Evolutionary conservation across 2,329 filamentous ascomycete species (phyloP), one percentile per base, ranked within the genome.

Genomic region (Blastomyces emzantsi): DNA sequence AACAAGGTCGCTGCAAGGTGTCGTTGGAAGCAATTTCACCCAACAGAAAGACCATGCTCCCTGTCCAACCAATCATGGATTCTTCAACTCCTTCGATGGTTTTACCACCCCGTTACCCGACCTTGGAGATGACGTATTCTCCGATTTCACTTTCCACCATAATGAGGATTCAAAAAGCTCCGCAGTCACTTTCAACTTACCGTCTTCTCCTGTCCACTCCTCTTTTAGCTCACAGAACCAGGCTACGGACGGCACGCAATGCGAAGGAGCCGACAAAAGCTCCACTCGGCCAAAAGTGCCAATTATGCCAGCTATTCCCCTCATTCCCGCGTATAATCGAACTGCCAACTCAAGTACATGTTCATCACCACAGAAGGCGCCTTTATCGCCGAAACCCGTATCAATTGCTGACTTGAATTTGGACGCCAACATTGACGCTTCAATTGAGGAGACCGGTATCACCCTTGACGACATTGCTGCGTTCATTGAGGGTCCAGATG

Each of bases 381-480:
- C 73, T 25, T 70, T 76, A 28, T 78, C 80, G 25, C 76, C 76
- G 22, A 74, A 75, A n/a, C 69, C 75, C 8, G 77, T 79, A 59
- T 76, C 78, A 5, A 77, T 80, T 45, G 75, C 78, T 51, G 82
- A 81, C 55, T 74, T 77, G 45, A 79, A 82, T 57, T 77, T 83
- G 28, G 80, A 82, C 65, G 73, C 83, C 43, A 81, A 83, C 65
- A 78, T 86, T 33, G 82, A 86, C 64, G 84, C 84, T n/a, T 85
- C 81, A 45, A 83, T 86, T 63, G 83, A 85, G 63, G 87, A 92
- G 67, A 97, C 93, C 0, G 93, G 93, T 33, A 88, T 97, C 63
- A 92, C 89, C 0, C 80, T 88, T 54, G 92, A 97, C 69, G 91
- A 97, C 68, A 92, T 93, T 68, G 83, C 87, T 4, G 83, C 84